Evolutionary conservation across 352 stramenopile species (phyloP).

Genomic region (Phytophthora podocarpi): DNA sequence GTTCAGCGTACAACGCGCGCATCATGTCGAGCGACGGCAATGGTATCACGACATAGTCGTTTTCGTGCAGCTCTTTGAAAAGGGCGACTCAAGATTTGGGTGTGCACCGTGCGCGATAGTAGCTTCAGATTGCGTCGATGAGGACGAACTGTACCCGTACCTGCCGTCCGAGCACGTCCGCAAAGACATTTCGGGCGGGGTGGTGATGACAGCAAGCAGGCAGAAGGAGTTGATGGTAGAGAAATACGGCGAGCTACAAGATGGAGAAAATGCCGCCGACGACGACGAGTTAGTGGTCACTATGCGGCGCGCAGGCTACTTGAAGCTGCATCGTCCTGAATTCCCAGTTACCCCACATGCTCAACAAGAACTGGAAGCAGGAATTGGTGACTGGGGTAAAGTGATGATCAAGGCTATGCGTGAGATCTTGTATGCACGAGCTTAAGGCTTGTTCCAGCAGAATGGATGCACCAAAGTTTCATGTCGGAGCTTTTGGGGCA

Average conservation of each 20-base stretch:
- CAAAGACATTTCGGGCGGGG: constrained; percentile 37
- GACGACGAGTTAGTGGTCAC: constrained; percentile 16
- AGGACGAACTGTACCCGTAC: constrained; percentile 42
- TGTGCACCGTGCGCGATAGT: constrained; percentile 34
- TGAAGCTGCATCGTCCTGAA: constrained; percentile 18
- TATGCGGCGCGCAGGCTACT: constrained; percentile 16
- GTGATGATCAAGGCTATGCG: constrained; percentile 34
- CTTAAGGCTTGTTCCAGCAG: too few relatives aligned
- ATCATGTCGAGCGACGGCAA: constrained; percentile 23
- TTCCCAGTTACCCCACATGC: constrained; percentile 12
- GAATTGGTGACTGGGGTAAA: constrained; percentile 22
- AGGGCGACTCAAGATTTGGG: neutral
- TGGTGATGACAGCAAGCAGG: constrained; percentile 31
- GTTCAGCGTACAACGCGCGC: constrained; percentile 30
- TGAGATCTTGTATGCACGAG: constrained; percentile 15
- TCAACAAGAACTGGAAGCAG: constrained; percentile 19
- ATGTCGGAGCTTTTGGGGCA: too few relatives aligned
- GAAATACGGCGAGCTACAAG: neutral
- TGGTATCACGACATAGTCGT: constrained; percentile 24
- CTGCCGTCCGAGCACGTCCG: constrained; percentile 15
- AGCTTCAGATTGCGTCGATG: constrained; percentile 33
- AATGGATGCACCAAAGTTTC: too few relatives aligned
- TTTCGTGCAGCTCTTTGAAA: constrained; percentile 30
- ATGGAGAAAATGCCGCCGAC: neutral
- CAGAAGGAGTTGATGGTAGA: neutral